phyloP scores from a whole-genome alignment of 805 yeast genomes.

The Huiozyma sinensis region DNA sequence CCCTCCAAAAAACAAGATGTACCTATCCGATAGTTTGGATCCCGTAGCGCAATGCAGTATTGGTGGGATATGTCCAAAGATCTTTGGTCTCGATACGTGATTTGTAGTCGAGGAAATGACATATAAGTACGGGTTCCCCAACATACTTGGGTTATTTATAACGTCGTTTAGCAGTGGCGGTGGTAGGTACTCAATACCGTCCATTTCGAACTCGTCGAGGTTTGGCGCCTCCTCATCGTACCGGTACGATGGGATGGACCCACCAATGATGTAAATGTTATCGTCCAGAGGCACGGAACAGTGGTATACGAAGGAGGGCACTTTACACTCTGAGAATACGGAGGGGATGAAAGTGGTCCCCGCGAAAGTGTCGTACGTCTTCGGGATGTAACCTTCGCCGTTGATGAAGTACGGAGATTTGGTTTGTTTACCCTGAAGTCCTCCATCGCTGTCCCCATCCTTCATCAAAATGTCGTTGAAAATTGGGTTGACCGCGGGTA shows the following conservation, averaged over 20 bases:
- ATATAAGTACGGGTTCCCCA: constrained; percentile 30
- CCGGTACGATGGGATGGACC: constrained; percentile 26
- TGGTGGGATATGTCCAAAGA: constrained; percentile 38
- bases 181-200: constrained; percentile 34
- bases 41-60: constrained; percentile 40
- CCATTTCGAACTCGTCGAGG: constrained; percentile 28
- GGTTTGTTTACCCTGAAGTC: constrained; percentile 1
- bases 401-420: constrained; percentile 7
- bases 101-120: constrained; percentile 32
- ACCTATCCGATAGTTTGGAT: constrained; percentile 40
- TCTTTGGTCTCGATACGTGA: constrained; percentile 25
- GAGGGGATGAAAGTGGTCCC: constrained; percentile 19
- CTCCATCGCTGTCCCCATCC: not conserved
- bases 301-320: constrained; percentile 37
- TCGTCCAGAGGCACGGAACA: constrained; percentile 30
- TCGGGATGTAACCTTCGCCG: constrained; percentile 9
- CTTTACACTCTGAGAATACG: constrained; percentile 28
- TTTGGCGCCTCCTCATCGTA: constrained; percentile 22
- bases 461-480: no score
- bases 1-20: constrained; percentile 62
- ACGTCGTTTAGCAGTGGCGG: constrained; percentile 35
- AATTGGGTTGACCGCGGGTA: not conserved
- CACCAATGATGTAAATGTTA: constrained; percentile 36
- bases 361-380: constrained; percentile 12
- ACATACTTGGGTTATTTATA: constrained; percentile 33